Evolutionary conservation across 148 eudicot species (phyloP), one percentile per base, ranked within the genome.

Genomic region (Persicaria maculosa): DNA sequence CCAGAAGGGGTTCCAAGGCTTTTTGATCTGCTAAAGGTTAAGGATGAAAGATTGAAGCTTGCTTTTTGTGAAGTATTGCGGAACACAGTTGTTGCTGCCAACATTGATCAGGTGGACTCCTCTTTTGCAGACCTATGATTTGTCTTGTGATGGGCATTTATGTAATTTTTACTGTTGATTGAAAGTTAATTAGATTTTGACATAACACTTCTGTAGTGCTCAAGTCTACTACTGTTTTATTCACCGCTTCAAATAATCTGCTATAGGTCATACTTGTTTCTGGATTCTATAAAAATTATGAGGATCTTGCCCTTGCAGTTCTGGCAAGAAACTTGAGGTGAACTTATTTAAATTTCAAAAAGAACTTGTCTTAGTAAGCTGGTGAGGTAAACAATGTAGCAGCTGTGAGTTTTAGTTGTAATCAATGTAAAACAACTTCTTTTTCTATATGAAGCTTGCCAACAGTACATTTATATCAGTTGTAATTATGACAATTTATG

Each of bases 1-100:
- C 97, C 97, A 64, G 97, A 89, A 79, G 90, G 93, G 62, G 97
- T 90, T 80, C 94, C 90, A 53, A 93, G 99, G 55, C 94, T 96
- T 44, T 96, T 87, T 80, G 99, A 96, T 79, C 82, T 96, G 79
- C 79, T 96, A 20, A 85, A 84, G 75, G 97, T 92, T 71, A 86
- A 85, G 76, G 93, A 96, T 82, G 94, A 89, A 81, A 85, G 91
- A 79, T 81, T 96, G 83, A 96, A 88, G 77, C 91, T 84, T 73
- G 97, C 92, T 57, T 96, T 96, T 80, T 96, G 77, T 81, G 97
- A 90, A 72, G 88, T 92, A 70, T 19, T 96, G 78, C 91, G 96
- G 71, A 96, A 92, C 78, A 96, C 99, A 11, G 87, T 96, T 47
- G 97, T 96, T 25, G 99, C 97, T 17, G 78, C 77, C 75, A 90